phyloP scores from a whole-genome alignment of 257 asterid species.

The Nemophila menziesii region DNA sequence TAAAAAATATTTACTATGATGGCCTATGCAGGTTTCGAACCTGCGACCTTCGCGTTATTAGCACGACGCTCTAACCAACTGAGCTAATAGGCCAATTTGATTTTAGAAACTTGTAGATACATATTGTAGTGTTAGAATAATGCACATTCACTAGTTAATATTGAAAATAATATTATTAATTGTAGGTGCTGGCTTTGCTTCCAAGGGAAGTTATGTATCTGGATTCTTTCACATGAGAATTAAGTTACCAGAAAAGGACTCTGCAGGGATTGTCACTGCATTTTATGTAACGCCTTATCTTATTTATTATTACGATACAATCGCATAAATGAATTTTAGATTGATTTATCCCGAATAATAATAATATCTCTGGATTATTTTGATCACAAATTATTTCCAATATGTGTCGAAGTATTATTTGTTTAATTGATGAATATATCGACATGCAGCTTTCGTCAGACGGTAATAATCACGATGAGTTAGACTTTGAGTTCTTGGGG shows the following conservation, averaged over 20 bases:
- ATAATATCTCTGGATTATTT: too few species aligned
- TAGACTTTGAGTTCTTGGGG: constrained; percentile 71
- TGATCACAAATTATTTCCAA: too few species aligned
- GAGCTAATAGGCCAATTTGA: constrained; percentile 25
- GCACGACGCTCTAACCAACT: constrained; percentile 31
- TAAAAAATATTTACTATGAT: too few species aligned
- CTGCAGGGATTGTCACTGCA: constrained; percentile 64
- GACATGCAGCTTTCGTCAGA: constrained; percentile 45
- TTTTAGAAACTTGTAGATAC: too few species aligned
- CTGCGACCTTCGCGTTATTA: constrained; percentile 31
- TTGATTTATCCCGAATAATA: too few species aligned
- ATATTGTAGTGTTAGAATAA: too few species aligned
- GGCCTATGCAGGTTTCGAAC: constrained; percentile 31
- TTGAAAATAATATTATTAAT: neutral
- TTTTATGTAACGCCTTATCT: constrained; percentile 43
- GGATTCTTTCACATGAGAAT: constrained; percentile 57
- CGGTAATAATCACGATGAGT: constrained; percentile 35
- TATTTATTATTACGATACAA: too few species aligned
- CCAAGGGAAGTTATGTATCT: constrained; percentile 45
- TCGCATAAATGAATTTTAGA: too few species aligned
- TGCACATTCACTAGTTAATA: too few species aligned
- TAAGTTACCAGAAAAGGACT: constrained; percentile 39
- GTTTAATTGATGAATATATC: too few species aligned
- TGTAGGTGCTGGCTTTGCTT: constrained; percentile 64
- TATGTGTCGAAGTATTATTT: too few species aligned